Percentiles rank a stretch among this genome's conserved stretches.
These are phyloP conservation scores for Trichomonas vaginalis DNA, from an alignment of 208 protist genomes.

Conservation along the genomic window DNA sequence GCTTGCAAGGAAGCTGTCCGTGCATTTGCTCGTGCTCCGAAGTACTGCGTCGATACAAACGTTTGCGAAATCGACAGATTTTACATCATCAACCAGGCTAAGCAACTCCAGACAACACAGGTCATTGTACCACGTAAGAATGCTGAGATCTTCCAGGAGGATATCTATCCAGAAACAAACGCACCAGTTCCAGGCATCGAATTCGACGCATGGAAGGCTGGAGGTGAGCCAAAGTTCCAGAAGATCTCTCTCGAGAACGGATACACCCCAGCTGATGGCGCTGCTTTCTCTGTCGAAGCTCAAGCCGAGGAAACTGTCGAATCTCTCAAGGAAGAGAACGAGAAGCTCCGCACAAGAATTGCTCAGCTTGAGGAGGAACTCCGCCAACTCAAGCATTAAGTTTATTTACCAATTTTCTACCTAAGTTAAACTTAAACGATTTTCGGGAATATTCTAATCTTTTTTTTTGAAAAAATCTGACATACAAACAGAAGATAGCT, in stretches of 20 bases:
- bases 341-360: not conserved
- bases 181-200: not conserved
- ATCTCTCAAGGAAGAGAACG: too few species aligned
- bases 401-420: too few species aligned
- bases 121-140: not conserved
- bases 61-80: not conserved
- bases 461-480: too few species aligned
- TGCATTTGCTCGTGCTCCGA: not conserved
- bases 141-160: not conserved
- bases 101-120: not conserved
- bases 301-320: not conserved
- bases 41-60: not conserved
- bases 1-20: not conserved
- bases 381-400: not conserved
- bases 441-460: too few species aligned
- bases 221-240: not conserved
- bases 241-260: not conserved
- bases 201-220: not conserved
- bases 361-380: not conserved
- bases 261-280: not conserved
- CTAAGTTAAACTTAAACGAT: too few species aligned
- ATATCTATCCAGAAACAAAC: not conserved
- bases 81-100: not conserved
- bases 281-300: not conserved
- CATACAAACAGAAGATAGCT: too few species aligned